Conservation (phyloP, 441 rosid genomes). For the Adansonia rubrostipa region DNA sequence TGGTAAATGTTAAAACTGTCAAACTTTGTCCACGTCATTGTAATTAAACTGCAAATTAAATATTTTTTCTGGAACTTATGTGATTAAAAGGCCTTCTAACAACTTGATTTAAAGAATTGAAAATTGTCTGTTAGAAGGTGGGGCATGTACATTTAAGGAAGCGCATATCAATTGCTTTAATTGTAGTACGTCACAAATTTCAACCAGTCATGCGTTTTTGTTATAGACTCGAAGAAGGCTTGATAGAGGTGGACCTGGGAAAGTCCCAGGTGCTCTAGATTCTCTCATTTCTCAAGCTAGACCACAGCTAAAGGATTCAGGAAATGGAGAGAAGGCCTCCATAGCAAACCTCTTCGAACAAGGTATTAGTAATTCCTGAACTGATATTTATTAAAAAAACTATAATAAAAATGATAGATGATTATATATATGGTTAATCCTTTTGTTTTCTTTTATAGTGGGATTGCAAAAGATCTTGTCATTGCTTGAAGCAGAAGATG, state of each 20-base stretch:
- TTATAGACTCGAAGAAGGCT: conserved; percentile 78
- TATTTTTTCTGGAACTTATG: not conserved
- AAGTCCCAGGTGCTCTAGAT: conserved; percentile 56
- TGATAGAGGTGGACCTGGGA: conserved; percentile 65
- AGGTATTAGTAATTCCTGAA: conserved; percentile 48
- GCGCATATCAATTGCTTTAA: conserved; percentile 19
- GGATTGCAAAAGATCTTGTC: conserved; percentile 96
- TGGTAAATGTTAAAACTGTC: conserved; percentile 2
- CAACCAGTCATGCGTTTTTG: conserved; percentile 24
- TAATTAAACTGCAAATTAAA: not conserved
- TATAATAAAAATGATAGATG: not conserved
- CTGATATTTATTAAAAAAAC: conserved; percentile 17
- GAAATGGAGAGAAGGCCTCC: conserved; percentile 76
- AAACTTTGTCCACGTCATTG: not conserved
- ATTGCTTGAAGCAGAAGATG: conserved; percentile 96
- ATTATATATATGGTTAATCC: not conserved
- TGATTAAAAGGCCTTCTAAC: conserved; percentile 3
- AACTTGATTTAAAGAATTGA: not conserved
- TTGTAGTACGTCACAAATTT: conserved; percentile 3
- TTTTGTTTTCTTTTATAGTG: conserved; percentile 47
- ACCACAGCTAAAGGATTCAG: conserved; percentile 62
- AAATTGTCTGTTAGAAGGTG: not conserved
- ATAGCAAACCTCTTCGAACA: conserved; percentile 95
- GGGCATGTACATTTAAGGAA: not conserved
- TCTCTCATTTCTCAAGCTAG: conserved; percentile 58